Evolutionary conservation across 202 grass and related monocot genomes (phyloP).

Genomic region (Panicum hallii): DNA sequence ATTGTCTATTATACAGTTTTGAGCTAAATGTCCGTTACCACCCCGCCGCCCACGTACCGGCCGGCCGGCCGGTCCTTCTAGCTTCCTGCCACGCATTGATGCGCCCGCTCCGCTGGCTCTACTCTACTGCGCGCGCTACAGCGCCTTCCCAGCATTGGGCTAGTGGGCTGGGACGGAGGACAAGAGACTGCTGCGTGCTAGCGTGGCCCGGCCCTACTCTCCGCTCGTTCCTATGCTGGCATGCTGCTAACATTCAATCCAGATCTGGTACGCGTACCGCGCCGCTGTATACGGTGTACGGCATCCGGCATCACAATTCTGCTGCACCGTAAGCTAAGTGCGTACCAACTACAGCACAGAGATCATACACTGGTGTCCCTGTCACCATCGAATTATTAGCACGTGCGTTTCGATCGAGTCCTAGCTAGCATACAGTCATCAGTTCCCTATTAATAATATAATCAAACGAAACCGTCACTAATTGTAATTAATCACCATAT

Average conservation of each 20-base stretch:
- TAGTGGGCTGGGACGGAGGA: neutral
- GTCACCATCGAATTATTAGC: neutral
- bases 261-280: neutral
- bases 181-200: neutral
- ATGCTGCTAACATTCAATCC: neutral
- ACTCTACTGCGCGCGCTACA: neutral
- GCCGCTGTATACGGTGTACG: neutral
- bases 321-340: neutral
- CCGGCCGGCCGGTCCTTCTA: neutral
- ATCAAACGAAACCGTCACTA: neutral
- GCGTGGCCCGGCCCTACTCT: neutral
- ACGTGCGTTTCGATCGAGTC: neutral
- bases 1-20: no score
- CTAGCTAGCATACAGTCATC: neutral
- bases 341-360: no score
- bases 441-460: no score
- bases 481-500: neutral
- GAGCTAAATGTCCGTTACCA: no score
- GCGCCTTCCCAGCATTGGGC: neutral
- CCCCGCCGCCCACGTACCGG: neutral
- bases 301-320: neutral
- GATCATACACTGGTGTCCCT: neutral
- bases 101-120: neutral
- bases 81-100: neutral
- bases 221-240: neutral